These are phyloP conservation scores for Lanmaoa rubissima DNA, from an alignment of 768 basidiomycete genomes.

Conservation along the genomic window DNA sequence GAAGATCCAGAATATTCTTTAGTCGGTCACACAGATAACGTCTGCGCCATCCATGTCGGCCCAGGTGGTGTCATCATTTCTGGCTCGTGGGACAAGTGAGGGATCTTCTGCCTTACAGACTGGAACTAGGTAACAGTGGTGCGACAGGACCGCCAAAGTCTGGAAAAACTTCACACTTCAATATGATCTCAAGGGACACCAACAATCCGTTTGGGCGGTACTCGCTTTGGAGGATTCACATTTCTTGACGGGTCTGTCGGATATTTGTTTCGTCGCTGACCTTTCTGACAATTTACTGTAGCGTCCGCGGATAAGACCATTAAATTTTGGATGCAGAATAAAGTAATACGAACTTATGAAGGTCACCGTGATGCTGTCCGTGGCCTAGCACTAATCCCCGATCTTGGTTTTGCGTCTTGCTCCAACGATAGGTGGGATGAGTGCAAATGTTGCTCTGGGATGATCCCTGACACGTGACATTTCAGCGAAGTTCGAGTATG, in stretches of 20 bases:
- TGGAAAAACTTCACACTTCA: conserved; percentile 78
- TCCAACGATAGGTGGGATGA: conserved; percentile 82
- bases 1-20: conserved; percentile 80
- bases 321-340: conserved; percentile 81
- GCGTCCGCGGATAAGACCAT: conserved; percentile 96
- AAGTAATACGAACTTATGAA: conserved; percentile 67
- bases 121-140: not conserved
- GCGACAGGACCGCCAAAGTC: conserved; percentile 83
- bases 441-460: not conserved
- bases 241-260: conserved; percentile 73
- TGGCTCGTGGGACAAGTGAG: conserved; percentile 96
- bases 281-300: conserved; percentile 30
- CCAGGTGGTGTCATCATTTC: conserved; percentile 77
- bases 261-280: not conserved
- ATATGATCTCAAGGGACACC: conserved; percentile 79
- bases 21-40: conserved; percentile 86
- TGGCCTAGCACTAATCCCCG: conserved; percentile 73
- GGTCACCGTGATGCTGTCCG: conserved; percentile 94
- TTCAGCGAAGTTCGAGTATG: conserved; percentile 88
- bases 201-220: conserved; percentile 94
- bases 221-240: conserved; percentile 72
- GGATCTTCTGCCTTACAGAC: conserved; percentile 4
- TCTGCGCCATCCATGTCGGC: conserved; percentile 79
- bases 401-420: conserved; percentile 92
- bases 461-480: not conserved